phyloP scores from a whole-genome alignment of 1,139 yeast species.

The Suhomyces coccinellae region DNA sequence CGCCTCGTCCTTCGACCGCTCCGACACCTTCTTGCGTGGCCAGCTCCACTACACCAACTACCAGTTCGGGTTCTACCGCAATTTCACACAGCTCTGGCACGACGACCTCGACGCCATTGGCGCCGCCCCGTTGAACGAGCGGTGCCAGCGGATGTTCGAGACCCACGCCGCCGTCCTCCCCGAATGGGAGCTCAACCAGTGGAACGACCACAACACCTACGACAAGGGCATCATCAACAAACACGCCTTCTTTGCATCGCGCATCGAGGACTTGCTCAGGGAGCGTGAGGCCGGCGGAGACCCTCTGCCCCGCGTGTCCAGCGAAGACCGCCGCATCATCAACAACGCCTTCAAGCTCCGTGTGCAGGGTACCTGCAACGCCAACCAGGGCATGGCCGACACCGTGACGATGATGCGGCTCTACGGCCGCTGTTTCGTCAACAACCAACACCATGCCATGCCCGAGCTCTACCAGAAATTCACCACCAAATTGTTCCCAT shows the following conservation, averaged over 20 bases:
- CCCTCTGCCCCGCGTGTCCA: constrained; percentile 16
- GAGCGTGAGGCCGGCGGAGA: constrained; percentile 13
- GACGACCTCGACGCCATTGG: constrained; percentile 16
- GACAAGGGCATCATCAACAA: constrained; percentile 34
- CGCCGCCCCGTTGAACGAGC: constrained; percentile 22
- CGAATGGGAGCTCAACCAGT: constrained; percentile 26
- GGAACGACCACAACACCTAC: constrained; percentile 18
- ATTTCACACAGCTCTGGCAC: constrained; percentile 19
- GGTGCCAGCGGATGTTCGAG: constrained; percentile 33
- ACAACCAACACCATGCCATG: constrained; percentile 8
- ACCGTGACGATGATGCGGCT: constrained; percentile 32
- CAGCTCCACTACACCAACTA: constrained; percentile 35
- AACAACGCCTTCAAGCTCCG: constrained; percentile 19
- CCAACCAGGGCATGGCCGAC: constrained; percentile 41
- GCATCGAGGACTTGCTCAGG: constrained; percentile 10
- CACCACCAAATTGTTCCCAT: constrained; percentile 33
- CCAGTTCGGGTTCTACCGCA: constrained; percentile 25
- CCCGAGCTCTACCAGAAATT: constrained; percentile 18
- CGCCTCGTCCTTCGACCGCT: constrained; percentile 11
- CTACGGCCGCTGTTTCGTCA: constrained; percentile 40
- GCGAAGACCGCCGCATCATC: constrained; percentile 22
- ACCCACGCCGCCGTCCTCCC: constrained; percentile 23
- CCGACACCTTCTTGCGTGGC: constrained; percentile 22
- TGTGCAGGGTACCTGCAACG: constrained; percentile 18
- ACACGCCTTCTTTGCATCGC: constrained; percentile 19